A percentile compares a stretch with the other conserved stretches of the same genome.
Evolutionary conservation across 2,329 filamentous ascomycete species (phyloP).

Genomic region (Phaeosphaeriaceae sp.): DNA sequence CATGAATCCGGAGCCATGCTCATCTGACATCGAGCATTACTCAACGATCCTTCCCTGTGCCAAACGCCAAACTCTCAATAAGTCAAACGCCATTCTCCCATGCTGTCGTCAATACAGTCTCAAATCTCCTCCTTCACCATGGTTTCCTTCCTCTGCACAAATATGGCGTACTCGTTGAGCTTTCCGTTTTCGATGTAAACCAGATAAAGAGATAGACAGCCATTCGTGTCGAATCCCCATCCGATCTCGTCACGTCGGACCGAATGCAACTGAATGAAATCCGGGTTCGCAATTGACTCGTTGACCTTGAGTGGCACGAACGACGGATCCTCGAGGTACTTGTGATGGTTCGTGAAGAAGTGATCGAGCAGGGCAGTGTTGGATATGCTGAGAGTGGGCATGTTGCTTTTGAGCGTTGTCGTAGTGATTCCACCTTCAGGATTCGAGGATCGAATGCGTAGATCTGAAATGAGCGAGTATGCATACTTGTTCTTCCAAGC

Average conservation of each 20-base stretch:
- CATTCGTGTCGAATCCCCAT: slow-evolving; percentile 10
- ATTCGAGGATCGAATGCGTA: neutral
- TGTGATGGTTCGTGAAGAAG: neutral
- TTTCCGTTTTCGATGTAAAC: neutral
- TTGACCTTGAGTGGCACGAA: neutral
- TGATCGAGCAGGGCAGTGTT: slow-evolving; percentile 1
- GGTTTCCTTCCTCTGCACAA: slow-evolving; percentile 1
- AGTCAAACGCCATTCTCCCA: neutral
- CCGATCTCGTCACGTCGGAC: slow-evolving; percentile 10
- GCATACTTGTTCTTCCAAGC: neutral
- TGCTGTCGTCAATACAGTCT: neutral
- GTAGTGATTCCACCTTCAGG: neutral
- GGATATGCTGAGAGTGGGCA: neutral
- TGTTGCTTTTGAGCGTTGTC: neutral
- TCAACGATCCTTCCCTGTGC: neutral
- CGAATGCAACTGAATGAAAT: slow-evolving; percentile 3
- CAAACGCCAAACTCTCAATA: neutral
- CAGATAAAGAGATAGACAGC: slow-evolving; percentile 7
- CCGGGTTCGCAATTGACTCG: neutral
- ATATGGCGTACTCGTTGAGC: slow-evolving; percentile 1
- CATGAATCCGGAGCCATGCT: no score
- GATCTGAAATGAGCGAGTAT: slow-evolving; percentile 1
- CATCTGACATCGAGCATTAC: no score
- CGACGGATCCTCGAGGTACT: neutral
- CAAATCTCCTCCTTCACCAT: neutral